phyloP scores from a whole-genome alignment of 768 basidiomycete species.

The Phanerochaete carnosa region DNA sequence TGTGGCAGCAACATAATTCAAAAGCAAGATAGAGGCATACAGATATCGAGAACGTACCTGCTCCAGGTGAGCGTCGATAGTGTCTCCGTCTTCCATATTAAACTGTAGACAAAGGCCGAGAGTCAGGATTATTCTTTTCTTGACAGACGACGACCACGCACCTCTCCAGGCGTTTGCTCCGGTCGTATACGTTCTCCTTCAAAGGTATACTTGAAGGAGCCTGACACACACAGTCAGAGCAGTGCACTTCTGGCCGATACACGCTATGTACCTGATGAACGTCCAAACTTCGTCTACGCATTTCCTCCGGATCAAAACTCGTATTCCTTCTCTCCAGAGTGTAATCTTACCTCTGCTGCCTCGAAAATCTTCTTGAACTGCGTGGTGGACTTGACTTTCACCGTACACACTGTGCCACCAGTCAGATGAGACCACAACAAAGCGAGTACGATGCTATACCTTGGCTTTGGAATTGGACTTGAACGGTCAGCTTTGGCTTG shows the following conservation, averaged over 20 bases:
- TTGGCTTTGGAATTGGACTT: not conserved
- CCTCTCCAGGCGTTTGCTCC: constrained; percentile 1
- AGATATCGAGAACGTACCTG: not conserved
- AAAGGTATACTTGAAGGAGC: not conserved
- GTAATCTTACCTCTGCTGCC: not conserved
- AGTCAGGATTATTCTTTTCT: not conserved
- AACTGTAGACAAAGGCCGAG: not conserved
- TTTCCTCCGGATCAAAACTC: not conserved
- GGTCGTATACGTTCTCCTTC: constrained; percentile 4
- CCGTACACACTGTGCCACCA: not conserved
- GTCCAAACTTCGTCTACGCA: not conserved
- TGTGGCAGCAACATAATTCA: not conserved
- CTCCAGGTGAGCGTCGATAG: constrained; percentile 1
- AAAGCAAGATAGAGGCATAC: not conserved
- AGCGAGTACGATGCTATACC: not conserved
- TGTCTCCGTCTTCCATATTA: constrained; percentile 6
- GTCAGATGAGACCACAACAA: not conserved
- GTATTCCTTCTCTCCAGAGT: not conserved
- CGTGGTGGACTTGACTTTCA: constrained; percentile 6
- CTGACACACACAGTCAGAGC: not conserved
- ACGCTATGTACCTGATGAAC: not conserved
- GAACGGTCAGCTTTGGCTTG: constrained; percentile 6
- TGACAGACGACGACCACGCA: not conserved
- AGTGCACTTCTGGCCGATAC: not conserved
- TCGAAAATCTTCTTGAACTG: constrained; percentile 8